A percentile compares a stretch with the other conserved stretches of the same genome.
Conservation (phyloP, 179 eudicot species). For the Actinidia chinensis region DNA sequence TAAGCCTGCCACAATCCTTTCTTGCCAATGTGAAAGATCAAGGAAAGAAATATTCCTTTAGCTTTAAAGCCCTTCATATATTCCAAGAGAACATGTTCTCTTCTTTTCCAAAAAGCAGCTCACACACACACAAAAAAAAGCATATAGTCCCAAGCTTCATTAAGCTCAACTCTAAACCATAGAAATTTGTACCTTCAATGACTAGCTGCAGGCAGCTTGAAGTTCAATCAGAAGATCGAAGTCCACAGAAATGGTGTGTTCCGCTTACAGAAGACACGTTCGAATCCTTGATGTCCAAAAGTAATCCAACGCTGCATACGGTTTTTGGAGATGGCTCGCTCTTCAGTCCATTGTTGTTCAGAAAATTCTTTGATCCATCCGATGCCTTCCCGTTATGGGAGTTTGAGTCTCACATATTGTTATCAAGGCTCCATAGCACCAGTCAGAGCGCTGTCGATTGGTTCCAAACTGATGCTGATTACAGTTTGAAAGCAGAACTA, state of each 20-base stretch:
- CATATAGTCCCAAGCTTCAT: not conserved
- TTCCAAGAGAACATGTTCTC: constrained; percentile 56
- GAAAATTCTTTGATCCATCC: constrained; percentile 91
- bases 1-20: constrained; percentile 19
- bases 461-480: constrained; percentile 48
- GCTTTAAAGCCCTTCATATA: constrained; percentile 38
- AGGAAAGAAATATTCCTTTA: constrained; percentile 28
- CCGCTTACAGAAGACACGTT: constrained; percentile 70
- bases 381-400: constrained; percentile 97
- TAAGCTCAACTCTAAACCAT: not conserved
- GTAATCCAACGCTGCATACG: constrained; percentile 34
- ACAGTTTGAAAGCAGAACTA: constrained; percentile 59
- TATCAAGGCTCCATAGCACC: constrained; percentile 38
- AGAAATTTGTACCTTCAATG: constrained; percentile 31
- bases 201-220: constrained; percentile 48
- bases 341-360: constrained; percentile 83
- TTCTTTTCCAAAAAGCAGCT: constrained; percentile 14
- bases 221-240: constrained; percentile 57
- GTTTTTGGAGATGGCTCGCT: constrained; percentile 70
- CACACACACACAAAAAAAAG: constrained; percentile 19
- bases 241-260: constrained; percentile 66
- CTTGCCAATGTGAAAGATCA: constrained; percentile 24
- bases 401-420: constrained; percentile 63
- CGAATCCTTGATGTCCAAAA: constrained; percentile 42
- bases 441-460: constrained; percentile 57